Percentiles rank a stretch among this genome's conserved stretches.
phyloP scores from a whole-genome alignment of 441 rosid genomes.

The Arabidopsis hybrid region DNA sequence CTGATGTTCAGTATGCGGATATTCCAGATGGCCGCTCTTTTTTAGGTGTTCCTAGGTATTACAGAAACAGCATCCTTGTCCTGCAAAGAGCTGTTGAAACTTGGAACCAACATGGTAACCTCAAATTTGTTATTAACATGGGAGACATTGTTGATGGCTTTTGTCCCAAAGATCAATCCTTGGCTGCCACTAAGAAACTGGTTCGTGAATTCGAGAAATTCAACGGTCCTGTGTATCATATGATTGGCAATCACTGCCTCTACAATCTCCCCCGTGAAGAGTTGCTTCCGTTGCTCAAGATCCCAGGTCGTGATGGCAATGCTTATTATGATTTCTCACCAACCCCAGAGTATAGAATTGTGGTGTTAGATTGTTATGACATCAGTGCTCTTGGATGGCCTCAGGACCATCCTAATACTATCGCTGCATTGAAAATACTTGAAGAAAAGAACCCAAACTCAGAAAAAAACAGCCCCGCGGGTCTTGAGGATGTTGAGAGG shows the following conservation, averaged over 20 bases:
- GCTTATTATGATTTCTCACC: constrained; percentile 96
- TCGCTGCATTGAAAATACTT: constrained; percentile 74
- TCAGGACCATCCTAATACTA: constrained; percentile 67
- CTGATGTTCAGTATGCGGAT: constrained; percentile 92
- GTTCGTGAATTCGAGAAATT: constrained; percentile 65
- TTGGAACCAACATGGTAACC: constrained; percentile 71
- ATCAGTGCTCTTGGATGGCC: constrained; percentile 94
- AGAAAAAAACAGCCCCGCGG: constrained; percentile 82
- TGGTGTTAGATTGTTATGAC: constrained; percentile 87
- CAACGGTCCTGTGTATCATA: constrained; percentile 70
- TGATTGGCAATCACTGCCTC: constrained; percentile 94
- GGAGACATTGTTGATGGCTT: constrained; percentile 90
- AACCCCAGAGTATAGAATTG: constrained; percentile 64
- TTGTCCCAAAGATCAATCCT: constrained; percentile 75
- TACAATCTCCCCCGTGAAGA: constrained; percentile 85
- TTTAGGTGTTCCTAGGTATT: constrained; percentile 76
- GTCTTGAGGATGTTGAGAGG: constrained; percentile 71
- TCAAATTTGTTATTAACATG: constrained; percentile 72
- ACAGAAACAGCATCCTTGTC: constrained; percentile 73
- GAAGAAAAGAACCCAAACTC: constrained; percentile 73
- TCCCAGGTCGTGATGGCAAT: constrained; percentile 50
- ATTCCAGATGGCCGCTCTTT: constrained; percentile 85
- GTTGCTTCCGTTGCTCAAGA: constrained; percentile 76
- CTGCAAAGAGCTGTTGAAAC: constrained; percentile 74
- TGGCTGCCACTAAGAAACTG: constrained; percentile 59